Evolutionary conservation across 2,329 filamentous ascomycete genomes (phyloP), one percentile per base, ranked within the genome.

Genomic region (Cadophora gregata): DNA sequence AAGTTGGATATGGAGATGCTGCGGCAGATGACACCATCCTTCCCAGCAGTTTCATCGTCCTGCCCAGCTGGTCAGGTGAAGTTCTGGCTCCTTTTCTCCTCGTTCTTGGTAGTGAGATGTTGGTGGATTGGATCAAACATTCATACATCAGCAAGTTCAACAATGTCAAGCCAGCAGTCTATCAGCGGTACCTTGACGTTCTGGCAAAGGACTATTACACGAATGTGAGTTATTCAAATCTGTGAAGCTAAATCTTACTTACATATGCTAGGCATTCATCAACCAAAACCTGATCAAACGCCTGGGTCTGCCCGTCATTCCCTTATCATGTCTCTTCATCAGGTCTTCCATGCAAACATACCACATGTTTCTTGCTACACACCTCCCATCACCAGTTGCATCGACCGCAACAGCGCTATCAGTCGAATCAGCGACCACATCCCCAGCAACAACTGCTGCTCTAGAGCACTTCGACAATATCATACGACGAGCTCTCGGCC

Each of bases 101-200:
- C 8, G 96, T 99, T 0, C 86, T 99, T 7, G 95, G 94, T 1
- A 97, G 93, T 69, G 96, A 99, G 80, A 97, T 97, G 90, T 81
- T 97, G 9, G 96, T 99, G 1, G 96, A 99, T 79, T 94, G 92
- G 87, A 87, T 97, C 78, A 99, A 99, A 79, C 96, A 99, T 77
- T 93, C 93, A 25, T 99, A 98, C 77, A 96, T 99, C 77, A 94
- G 90, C 77, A 99, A 99, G 77, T 99, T 99, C 82, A 99, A 99
- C 83, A 97, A 97, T 74, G 93, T 94, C 72, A 95, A 96, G 70
- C 96, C 96, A 3, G 88, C 86, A 7, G 91, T 99, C 64, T 99
- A 99, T 78, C 87, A 88, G 62, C 88, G 93, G 27, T 97, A 96
- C 76, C 85, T 98, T 19, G 96, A 99, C 76, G 92, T 99, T 4